Evolutionary conservation across 768 basidiomycete genomes (phyloP).

Genomic region (Rhodotorula babjevae): DNA sequence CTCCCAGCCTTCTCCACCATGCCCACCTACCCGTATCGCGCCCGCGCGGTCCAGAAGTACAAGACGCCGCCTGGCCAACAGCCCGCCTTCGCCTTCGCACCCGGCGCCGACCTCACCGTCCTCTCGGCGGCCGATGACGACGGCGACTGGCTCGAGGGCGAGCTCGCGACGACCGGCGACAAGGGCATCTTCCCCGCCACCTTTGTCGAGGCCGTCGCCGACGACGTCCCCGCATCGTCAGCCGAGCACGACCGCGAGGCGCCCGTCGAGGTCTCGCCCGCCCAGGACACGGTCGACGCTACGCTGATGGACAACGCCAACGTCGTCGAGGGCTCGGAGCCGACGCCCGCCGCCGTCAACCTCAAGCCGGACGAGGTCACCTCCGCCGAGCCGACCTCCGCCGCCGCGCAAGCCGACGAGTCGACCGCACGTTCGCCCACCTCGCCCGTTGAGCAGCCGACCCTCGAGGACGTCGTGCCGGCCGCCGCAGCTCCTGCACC

Average conservation of each 20-base stretch:
- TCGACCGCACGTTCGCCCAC: neutral
- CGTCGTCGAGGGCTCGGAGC: slow-evolving; percentile 22
- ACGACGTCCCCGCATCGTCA: neutral
- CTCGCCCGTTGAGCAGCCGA: neutral
- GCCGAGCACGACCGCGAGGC: neutral
- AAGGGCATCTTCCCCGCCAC: slow-evolving; percentile 31
- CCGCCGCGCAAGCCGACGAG: neutral
- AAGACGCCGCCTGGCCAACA: slow-evolving; percentile 22
- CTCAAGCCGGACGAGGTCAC: neutral
- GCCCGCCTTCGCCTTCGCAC: slow-evolving; percentile 12
- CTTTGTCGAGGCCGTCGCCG: slow-evolving; percentile 21
- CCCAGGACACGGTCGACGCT: neutral
- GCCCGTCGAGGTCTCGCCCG: neutral
- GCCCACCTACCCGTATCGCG: slow-evolving; percentile 28
- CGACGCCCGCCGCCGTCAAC: slow-evolving; percentile 20
- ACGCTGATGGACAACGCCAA: slow-evolving; percentile 16
- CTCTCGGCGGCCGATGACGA: slow-evolving; percentile 31
- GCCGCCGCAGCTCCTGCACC: neutral
- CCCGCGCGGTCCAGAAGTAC: slow-evolving; percentile 29
- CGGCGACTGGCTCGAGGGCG: slow-evolving; percentile 37
- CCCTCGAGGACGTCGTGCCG: neutral
- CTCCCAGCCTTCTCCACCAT: neutral
- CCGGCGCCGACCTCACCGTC: slow-evolving; percentile 31
- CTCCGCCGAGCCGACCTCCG: slow-evolving; percentile 8
- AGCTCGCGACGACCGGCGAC: neutral